Evolutionary conservation across 169 alveolate genomes (phyloP), one percentile per base, ranked within the genome.

Genomic region (Plasmodium gaboni): DNA sequence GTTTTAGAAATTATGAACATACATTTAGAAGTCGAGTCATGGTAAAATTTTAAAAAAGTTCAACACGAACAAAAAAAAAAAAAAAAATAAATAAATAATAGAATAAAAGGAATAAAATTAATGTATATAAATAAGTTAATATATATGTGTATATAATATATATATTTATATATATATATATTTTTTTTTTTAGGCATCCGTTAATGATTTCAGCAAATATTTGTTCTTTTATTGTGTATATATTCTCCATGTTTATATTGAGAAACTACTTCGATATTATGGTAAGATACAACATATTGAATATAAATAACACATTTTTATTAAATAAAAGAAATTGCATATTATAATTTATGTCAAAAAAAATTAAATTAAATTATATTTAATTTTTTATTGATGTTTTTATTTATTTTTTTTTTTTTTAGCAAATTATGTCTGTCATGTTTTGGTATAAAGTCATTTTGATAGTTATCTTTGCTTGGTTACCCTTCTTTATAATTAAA

Each of bases 1-100:
- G 91, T 97, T 42, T 94, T 97, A 68, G 99, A 98, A 90, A 93
- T 98, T 28, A 94, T 98, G 59, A 98, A 98, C 88, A 97, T 98
- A 44, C 96, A 95, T 87, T 89, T 99, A 22, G 99, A 97, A 93
- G 97, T 98, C 24, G 97, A 97, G 91, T 96, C 96, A 15, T 97
- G 96, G 94, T 95, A 91, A 88, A 80, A 74, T 71, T 88, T 86
- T 42, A 94, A 95, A 12, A 61, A 67, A 42, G 8, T 53, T 63
- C 28, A 19, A 22, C 32, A 15, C 74, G 32, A 9, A 38, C 46
- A 38, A 0, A 32, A 38, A 38, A 38, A 38, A 38, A 32, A 38
- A 38, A 32, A 32, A 4, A 38, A 65, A 65, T 26, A 7, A 65
- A 8, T n/a, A n/a, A 1, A 15, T 1, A 67, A 12, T 32, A 24